Base-by-base conservation (phyloP, 139 green algal genomes). In the Yamagishiella unicocca region DNA sequence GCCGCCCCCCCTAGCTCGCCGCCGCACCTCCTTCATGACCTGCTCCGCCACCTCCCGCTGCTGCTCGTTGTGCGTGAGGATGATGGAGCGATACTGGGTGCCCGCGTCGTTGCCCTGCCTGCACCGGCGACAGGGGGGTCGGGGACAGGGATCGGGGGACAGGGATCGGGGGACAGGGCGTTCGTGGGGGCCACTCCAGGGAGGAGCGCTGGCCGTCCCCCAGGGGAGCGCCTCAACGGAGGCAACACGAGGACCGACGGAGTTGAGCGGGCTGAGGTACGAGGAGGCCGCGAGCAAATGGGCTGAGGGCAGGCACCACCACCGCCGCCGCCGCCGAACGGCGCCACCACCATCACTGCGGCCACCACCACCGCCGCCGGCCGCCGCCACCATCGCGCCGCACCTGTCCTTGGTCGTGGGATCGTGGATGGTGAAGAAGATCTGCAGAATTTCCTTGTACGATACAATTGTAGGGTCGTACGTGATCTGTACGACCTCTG, bases 51-150 rank as follows among this genome's bases (percentile, higher is more conserved):
- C 67, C 22, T 74, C 12, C 68, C 76, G 72, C 89, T 98, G 95
- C 82, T 94, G 84, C 5, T 95, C 90, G 42, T 72, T 93, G 78
- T 96, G 90, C 77, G 95, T 96, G 83, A 97, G 95, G 67, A 98
- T 94, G 62, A 93, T 94, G 35, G 78, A 93, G 17, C 96, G 90
- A 92, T 98, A 98, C 90, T 98, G 95, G 8, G 93, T 95, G 58
- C 95, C 95, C 25, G 89, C 79, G 61, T 97, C 95, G 70, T 93
- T 93, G 74, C 95, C 87, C 78, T 91, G 88, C 67, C 75, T 89
- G 83, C 45, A 46, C 29, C 1, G 79, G 14, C 61, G 67, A 27
- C 9, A 40, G 33, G 67, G 67, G 67, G 50, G 50, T 12, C 14
- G 50, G 17, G 50, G 50, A n/a, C n/a, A 12, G 17, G 50, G 50